Percentiles rank a stretch among this genome's conserved stretches.
phyloP scores from a whole-genome alignment of 208 protist genomes.

The Kentomonas sorsogonicus region DNA sequence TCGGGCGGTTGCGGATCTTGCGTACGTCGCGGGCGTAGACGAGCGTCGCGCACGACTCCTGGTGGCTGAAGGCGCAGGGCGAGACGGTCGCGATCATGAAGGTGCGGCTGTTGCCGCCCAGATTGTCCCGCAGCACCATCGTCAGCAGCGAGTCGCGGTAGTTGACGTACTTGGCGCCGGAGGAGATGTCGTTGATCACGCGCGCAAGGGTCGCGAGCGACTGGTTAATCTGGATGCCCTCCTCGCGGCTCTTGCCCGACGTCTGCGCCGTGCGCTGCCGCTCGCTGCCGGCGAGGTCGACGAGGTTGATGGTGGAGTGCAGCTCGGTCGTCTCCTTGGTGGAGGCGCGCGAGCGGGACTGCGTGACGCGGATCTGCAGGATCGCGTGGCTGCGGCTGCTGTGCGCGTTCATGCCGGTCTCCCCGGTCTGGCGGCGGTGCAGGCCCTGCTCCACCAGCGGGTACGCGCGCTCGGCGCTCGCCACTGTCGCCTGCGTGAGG shows the following conservation, averaged over 20 bases:
- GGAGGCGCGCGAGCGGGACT: constrained; percentile 46
- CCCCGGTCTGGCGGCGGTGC: constrained; percentile 67
- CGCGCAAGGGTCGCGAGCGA: constrained; percentile 80
- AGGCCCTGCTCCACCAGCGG: constrained; percentile 80
- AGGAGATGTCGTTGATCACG: constrained; percentile 80
- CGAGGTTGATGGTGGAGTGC: constrained; percentile 82
- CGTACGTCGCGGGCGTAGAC: constrained; percentile 64
- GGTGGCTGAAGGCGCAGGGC: constrained; percentile 63
- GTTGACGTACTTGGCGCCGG: constrained; percentile 80
- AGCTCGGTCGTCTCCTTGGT: constrained; percentile 66
- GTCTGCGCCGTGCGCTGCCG: constrained; percentile 74
- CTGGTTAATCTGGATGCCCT: constrained; percentile 87
- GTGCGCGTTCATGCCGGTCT: constrained; percentile 92
- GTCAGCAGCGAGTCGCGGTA: constrained; percentile 93
- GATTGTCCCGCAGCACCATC: constrained; percentile 81
- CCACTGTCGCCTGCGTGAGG: constrained; percentile 47
- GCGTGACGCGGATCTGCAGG: constrained; percentile 67
- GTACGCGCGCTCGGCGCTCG: constrained; percentile 45
- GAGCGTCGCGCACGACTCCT: constrained; percentile 69
- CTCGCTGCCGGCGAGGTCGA: constrained; percentile 91
- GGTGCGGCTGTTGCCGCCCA: constrained; percentile 90
- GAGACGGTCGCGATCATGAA: constrained; percentile 91
- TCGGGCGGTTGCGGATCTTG: constrained; percentile 82
- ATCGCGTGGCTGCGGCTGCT: constrained; percentile 94
- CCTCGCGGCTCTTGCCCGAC: constrained; percentile 63